Evolutionary conservation across 768 basidiomycete species (phyloP), one percentile per base, ranked within the genome.

Genomic region (Lactifluus hygrophoroides): DNA sequence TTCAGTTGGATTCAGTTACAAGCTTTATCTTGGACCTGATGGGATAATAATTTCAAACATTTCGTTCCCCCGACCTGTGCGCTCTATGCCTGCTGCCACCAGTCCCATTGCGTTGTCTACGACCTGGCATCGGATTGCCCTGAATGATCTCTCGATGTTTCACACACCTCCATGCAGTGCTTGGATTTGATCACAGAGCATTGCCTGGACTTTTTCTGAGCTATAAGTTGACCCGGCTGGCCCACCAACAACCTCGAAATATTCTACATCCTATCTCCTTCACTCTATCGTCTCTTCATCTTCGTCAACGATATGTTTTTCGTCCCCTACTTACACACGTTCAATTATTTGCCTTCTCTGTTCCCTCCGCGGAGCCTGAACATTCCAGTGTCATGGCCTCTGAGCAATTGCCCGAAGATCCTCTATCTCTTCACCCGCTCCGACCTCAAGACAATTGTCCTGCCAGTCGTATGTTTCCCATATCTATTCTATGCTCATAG

Each of bases 381-480:
- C 16, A 32, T 27, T 14, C 37, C 51, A 16, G n/a, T 49, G 13
- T 30, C 54, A 47, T 52, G 38, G 17, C 37, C 56, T 3, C 23
- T 53, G 19, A 13, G 38, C 11, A 53, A 49, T 30, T 57, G 40
- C 23, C 56, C 44, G 21, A 51, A 23, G 13, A 44, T 48, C 43
- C 40, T 58, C 27, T 61, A 53, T 38, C 60, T 61, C n/a, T 61
- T 61, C 35, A 58, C 56, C 1, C 50, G 25, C 8, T 58, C 56
- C 2, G 60, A 61, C 21, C 38, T 61, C 32, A 58, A 61, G 56
- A 61, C 60, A 17, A 58, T 61, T 9, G 30, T 61, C 17, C 28
- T 61, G 25, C 60, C 60, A 2, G 46, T 56, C 11, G 54, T 56
- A 47, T 9, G 46, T 38, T 21, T 17, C 30, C 27, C 5, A 23